These are phyloP conservation scores for Pythium brachiatum DNA, from an alignment of 352 stramenopile genomes.

Conservation along the genomic window DNA sequence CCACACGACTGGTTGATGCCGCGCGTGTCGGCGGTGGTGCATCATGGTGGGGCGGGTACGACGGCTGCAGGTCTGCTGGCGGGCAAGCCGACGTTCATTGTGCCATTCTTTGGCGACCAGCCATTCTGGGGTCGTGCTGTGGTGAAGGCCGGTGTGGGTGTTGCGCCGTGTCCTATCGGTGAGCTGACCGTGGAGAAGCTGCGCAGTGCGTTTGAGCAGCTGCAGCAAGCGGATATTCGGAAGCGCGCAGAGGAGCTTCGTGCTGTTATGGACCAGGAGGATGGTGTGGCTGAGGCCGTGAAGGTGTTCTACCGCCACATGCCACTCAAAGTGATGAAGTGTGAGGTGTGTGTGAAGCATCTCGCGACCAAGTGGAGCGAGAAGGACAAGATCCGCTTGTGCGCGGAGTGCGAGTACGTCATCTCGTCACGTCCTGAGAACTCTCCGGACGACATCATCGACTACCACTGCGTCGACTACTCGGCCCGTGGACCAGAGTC, in stretches of 20 bases:
- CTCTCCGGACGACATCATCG: slow-evolving; percentile 41
- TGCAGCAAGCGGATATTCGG: slow-evolving; percentile 54
- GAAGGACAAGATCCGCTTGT: slow-evolving; percentile 52
- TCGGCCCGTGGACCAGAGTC: slow-evolving; percentile 52
- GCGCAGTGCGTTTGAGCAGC: slow-evolving; percentile 61
- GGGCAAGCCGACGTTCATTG: slow-evolving; percentile 92
- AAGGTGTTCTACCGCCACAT: slow-evolving; percentile 84
- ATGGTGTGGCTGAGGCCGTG: slow-evolving; percentile 86
- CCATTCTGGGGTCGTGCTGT: slow-evolving; percentile 92
- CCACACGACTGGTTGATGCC: slow-evolving; percentile 92
- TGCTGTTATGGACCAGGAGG: slow-evolving; percentile 70
- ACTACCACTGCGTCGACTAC: slow-evolving; percentile 67
- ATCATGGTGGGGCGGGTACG: slow-evolving; percentile 87
- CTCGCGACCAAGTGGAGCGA: slow-evolving; percentile 58
- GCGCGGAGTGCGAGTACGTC: slow-evolving; percentile 53
- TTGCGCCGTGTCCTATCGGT: slow-evolving; percentile 79
- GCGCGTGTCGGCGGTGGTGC: slow-evolving; percentile 84
- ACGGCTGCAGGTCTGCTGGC: slow-evolving; percentile 88
- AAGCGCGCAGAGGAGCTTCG: slow-evolving; percentile 48
- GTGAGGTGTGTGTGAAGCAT: slow-evolving; percentile 46
- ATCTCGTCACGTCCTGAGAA: slow-evolving; percentile 47
- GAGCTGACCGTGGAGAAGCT: slow-evolving; percentile 85
- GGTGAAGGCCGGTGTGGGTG: slow-evolving; percentile 73
- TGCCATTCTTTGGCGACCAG: slow-evolving; percentile 95
- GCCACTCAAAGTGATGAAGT: slow-evolving; percentile 86